Base-by-base conservation (phyloP, 2,329 filamentous ascomycete species). In the Beauveria caledonica region DNA sequence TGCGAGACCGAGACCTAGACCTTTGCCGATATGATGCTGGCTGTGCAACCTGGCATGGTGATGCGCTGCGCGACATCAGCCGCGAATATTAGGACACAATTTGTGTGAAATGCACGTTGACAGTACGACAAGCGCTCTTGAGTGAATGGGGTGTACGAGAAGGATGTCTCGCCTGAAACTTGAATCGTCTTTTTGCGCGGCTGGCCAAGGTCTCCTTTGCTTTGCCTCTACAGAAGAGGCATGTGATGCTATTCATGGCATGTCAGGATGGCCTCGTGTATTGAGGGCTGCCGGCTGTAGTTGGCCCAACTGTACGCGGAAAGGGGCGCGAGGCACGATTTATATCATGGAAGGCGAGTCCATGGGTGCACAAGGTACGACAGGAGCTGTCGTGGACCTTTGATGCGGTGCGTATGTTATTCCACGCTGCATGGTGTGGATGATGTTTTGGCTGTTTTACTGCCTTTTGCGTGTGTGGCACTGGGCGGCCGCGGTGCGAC, bases 31-130 rank as follows among this genome's bases (percentile, higher is more conserved):
- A 25, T 44, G 21, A 46, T 45, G 50, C 42, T 53, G 6, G 21
- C 42, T 19, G 58, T 54, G 42, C 19, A 49, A 53, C 58, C 13
- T 39, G 42, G 23, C 10, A 29, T 27, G 29, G 42, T 60, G 58
- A 54, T 60, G 58, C 58, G 57, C 57, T 59, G 57, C 48, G 58
- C 58, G 27, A 60, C 58, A 45, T 54, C 58, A 60, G 49, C 50
- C 58, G 40, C 58, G 50, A 60, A 54, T 39, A 42, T 36, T 27
- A 60, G 29, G 42, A 42, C 27, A 46, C 42, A 48, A n/a, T 11
- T 54, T 39, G 50, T 54, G 40, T 45, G 58, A 40, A 60, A 21
- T 54, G 11, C 36, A 39, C 21, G 3, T 19, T 29, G 42, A 40
- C 27, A 27, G 57, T 59, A 39, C 57, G 49, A 59, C 25, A 27